Base-by-base conservation (phyloP, 2,329 filamentous ascomycete genomes). In the Xylariaceae sp. region DNA sequence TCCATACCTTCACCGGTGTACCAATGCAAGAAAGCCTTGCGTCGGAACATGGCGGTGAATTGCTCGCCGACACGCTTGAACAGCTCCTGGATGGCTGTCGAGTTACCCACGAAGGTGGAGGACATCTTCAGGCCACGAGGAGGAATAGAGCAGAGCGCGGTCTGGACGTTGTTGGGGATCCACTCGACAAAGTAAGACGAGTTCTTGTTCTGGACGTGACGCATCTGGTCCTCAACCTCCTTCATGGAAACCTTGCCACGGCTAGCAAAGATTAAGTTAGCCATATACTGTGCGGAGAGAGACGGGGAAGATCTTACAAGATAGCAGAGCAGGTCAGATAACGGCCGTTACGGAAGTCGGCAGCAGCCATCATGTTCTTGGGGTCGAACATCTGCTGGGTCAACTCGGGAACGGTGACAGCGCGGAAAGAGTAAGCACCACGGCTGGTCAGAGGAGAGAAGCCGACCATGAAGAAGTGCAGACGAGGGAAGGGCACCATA, bases 11-110 rank as follows among this genome's bases (percentile, higher is more conserved):
- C 94, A 72, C 92, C 92, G 85, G 94, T 99, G 81, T 99, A 99
- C 94, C 94, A 99, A 83, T 97, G 94, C 85, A 99, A 89, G 91
- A 99, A 99, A 86, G 94, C 94, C 89, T 97, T 99, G 80, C 94
- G 91, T 80, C 94, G 86, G 88, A 99, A 99, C 94, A 99, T 99
- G 74, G 92, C 94, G 79, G 88, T 92, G 86, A 99, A 99, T 81
- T 99, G 94, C 78, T 99, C 94, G 73, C 94, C 94, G 68, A 99
- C 82, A 85, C 94, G 92, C 90, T 99, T 97, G 89, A 99, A 99
- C 69, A 99, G 89, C 82, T 99, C 94, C 84, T 99, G 94, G 79
- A 99, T 99, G 65, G 92, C 95, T 68, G 94, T 99, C 63, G 92
- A 96, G 87, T 99, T 99, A 72, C 94, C 94, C 66, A 99, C 90